These are phyloP conservation scores for Diaporthe longicolla DNA, from an alignment of 2,329 filamentous ascomycete genomes.

Conservation along the genomic window DNA sequence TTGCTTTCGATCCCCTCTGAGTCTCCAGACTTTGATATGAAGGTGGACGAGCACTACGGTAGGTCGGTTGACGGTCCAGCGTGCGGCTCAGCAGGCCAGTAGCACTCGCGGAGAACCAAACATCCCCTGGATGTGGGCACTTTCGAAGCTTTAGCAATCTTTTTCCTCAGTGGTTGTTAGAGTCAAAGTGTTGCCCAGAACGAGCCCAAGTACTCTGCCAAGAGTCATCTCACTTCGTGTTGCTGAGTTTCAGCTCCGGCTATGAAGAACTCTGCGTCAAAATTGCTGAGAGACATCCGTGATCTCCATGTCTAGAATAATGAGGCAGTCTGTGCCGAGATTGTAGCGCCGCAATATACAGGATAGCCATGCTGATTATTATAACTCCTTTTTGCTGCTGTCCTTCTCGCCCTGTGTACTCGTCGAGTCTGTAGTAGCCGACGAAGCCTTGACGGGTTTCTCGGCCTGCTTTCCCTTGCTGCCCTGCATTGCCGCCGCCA, in stretches of 20 bases:
- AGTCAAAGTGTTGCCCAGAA: slow-evolving; percentile 93
- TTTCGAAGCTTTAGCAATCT: slow-evolving; percentile 92
- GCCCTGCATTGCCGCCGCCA: slow-evolving; percentile 56
- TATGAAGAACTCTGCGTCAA: slow-evolving; percentile 90
- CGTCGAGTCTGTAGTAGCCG: neutral
- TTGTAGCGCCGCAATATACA: slow-evolving; percentile 2
- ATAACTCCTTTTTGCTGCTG: slow-evolving; percentile 41
- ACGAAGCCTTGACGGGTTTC: slow-evolving; percentile 7
- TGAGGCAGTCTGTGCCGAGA: neutral
- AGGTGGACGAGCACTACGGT: slow-evolving; percentile 18
- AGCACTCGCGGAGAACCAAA: neutral
- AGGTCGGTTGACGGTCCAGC: neutral
- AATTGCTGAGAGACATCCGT: slow-evolving; percentile 80
- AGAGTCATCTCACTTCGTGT: slow-evolving; percentile 93
- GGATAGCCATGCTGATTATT: slow-evolving; percentile 43
- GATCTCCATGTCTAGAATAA: slow-evolving; percentile 36
- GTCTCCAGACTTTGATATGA: slow-evolving; percentile 1
- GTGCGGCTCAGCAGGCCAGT: neutral
- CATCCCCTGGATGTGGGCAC: slow-evolving; percentile 67
- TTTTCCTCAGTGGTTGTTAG: slow-evolving; percentile 75
- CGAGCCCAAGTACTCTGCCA: slow-evolving; percentile 84
- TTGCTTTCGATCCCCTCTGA: neutral
- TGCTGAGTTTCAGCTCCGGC: slow-evolving; percentile 84
- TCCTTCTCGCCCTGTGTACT: slow-evolving; percentile 34
- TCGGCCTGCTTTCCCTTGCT: slow-evolving; percentile 52